Evolutionary conservation across 2,329 filamentous ascomycete genomes (phyloP), one percentile per base, ranked within the genome.

Genomic region (Aspergillus fumigatiaffinis): DNA sequence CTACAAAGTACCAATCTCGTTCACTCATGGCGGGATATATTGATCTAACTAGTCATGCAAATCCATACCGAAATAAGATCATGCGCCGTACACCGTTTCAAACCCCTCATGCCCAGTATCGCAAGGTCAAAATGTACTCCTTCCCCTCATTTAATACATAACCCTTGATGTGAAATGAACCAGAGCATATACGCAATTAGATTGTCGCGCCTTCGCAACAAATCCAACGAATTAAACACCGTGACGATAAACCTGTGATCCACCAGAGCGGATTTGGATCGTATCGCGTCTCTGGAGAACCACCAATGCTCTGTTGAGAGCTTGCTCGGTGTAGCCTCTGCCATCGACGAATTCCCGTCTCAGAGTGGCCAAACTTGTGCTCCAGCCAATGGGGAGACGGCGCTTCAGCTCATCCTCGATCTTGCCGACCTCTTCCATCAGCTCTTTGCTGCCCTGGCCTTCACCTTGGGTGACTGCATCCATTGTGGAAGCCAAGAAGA

Each of bases 401-500:
- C 91, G 84, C 76, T 91, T 88, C 52, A 99, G 80, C 78, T 97
- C 94, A 17, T 91, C 86, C 76, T 97, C 94, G 4, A 97, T 85
- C 66, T 91, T 91, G 63, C 83, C 82, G 5, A 91, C 90, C 73
- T 97, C 94, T 52, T 96, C 91, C 75, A 95, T 93, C 55, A 97
- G 80, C 76, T 97, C 93, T 61, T 91, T 88, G 69, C 87, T 92
- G 41, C 90, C 91, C 66, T 90, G 85, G 62, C 88, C 90, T 64
- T 89, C 88, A 59, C 92, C 93, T 68, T 96, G 91, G 58, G 91
- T 93, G 56, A 97, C 92, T 7, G 94, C 94, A 70, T 99, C 93
- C 94, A 99, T 97, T 56, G 94, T 99, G 3, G 88, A 92, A 63
- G 92, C 94, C 29, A 99, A 80, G 87, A 99, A 99, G 17, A 99